Evolutionary conservation across 306 rosid genomes (phyloP), one percentile per base, ranked within the genome.

Genomic region (Rosa chinensis): DNA sequence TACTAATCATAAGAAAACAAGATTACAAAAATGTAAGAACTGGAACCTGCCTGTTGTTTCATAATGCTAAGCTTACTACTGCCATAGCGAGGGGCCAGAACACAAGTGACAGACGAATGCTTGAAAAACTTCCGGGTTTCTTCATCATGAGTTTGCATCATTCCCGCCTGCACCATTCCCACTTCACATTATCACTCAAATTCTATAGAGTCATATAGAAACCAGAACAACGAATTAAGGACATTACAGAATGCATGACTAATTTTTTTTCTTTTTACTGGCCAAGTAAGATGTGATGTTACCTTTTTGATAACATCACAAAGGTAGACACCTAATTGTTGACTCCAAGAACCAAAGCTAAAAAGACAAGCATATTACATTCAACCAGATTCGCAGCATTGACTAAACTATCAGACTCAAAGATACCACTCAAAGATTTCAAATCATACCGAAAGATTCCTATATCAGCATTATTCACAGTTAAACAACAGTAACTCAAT

Each of bases 141-240:
- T 77, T 96, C 98, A 77, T 96, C 99, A 79, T 93, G 99, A 7
- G 99, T 96, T 79, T 49, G 80, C 99, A 96, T 96, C 68, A 93
- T 82, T 79, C 99, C 99, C 10, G 45, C 35, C 97, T 93, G 90
- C 91, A 88, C 62, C 80, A 88, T 3, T 37, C 73, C 42, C 56
- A 23, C 4, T 55, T 47, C 71, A 68, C 45, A 45, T 84, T 73
- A 74, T 11, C 71, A 79, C 53, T 25, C 80, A 77, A 73, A 17
- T 35, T 21, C 17, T 72, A 73, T 5, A 5, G 23, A 66, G 53
- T 48, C 20, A n/a, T 10, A 66, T 43, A 32, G 1, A 78, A 66
- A 23, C 55, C 25, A 72, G 8, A 56, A 43, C 52, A 44, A 59
- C 9, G 10, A 14, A 25, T 47, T 13, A 17, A 11, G 53, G 35